Evolutionary conservation across 2,329 filamentous ascomycete genomes (phyloP).

Genomic region (Hypomyces perniciosus): DNA sequence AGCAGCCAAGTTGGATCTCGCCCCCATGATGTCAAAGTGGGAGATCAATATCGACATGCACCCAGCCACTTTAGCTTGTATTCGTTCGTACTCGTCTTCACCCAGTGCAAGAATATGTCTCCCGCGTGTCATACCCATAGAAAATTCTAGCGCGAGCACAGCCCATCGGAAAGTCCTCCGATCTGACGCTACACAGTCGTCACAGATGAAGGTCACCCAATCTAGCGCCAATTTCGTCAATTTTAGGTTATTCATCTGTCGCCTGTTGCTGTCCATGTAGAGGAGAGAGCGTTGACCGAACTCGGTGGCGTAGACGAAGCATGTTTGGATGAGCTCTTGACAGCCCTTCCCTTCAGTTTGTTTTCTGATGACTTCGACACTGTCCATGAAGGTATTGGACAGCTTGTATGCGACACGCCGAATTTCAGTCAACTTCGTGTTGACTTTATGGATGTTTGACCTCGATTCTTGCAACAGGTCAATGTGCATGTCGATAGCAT

Average conservation of each 20-base stretch:
- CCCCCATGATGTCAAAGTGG: slow-evolving; percentile 98
- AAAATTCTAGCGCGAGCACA: slow-evolving; percentile 89
- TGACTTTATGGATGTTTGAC: slow-evolving; percentile 89
- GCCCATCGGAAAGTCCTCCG: slow-evolving; percentile 97
- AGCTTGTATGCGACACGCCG: slow-evolving; percentile 94
- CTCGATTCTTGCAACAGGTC: slow-evolving; percentile 87
- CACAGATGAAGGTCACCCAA: slow-evolving; percentile 97
- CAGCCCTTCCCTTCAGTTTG: slow-evolving; percentile 82
- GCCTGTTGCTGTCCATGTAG: slow-evolving; percentile 91
- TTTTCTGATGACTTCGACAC: slow-evolving; percentile 83
- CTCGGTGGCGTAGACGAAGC: slow-evolving; percentile 97
- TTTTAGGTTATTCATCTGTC: slow-evolving; percentile 96
- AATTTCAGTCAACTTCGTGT: slow-evolving; percentile 84
- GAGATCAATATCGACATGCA: slow-evolving; percentile 98
- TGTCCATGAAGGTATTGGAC: slow-evolving; percentile 98
- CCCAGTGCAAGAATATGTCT: slow-evolving; percentile 88
- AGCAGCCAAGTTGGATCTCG: slow-evolving; percentile 84
- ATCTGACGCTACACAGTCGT: slow-evolving; percentile 91
- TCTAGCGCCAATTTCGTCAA: slow-evolving; percentile 88
- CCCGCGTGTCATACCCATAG: slow-evolving; percentile 94
- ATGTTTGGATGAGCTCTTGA: slow-evolving; percentile 94
- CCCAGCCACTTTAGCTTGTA: slow-evolving; percentile 84
- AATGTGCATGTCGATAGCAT: slow-evolving; percentile 75
- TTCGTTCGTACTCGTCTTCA: slow-evolving; percentile 75
- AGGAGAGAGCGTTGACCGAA: slow-evolving; percentile 92